phyloP scores from a whole-genome alignment of 352 stramenopile species.

The Phytophthora sp. region DNA sequence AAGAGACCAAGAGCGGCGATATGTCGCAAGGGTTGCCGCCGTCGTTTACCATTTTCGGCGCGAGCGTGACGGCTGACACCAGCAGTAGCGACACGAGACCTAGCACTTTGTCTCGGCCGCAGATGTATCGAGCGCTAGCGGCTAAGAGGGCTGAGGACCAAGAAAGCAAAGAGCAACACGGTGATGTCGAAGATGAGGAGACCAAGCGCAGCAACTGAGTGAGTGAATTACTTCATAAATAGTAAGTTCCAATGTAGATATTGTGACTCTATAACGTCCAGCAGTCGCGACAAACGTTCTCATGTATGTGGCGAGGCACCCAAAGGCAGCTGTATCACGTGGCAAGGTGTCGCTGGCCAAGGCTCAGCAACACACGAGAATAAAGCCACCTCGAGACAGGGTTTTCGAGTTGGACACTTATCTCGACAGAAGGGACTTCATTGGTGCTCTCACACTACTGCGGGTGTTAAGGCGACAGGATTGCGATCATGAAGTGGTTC shows the following conservation, averaged over 20 bases:
- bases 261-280: constrained; percentile 2
- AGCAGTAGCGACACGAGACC: constrained; percentile 1
- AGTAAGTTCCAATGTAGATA: constrained; percentile 31
- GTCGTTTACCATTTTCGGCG: constrained; percentile 29
- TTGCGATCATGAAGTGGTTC: constrained; percentile 25
- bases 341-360: not conserved
- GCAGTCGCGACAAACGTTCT: not conserved
- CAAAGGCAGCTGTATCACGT: constrained; percentile 1
- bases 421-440: constrained; percentile 52
- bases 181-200: constrained; percentile 26
- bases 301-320: constrained; percentile 32
- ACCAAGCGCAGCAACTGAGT: constrained; percentile 27
- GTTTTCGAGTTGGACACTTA: constrained; percentile 53
- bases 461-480: constrained; percentile 27
- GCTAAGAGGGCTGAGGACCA: not conserved
- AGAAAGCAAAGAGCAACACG: constrained; percentile 14
- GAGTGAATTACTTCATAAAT: not conserved
- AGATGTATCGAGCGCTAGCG: not conserved
- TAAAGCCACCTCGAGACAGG: constrained; percentile 2
- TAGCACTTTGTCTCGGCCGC: constrained; percentile 13
- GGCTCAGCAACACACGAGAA: constrained; percentile 4
- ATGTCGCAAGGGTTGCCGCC: constrained; percentile 11
- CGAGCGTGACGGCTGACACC: not conserved
- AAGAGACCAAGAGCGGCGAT: constrained; percentile 30
- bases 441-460: constrained; percentile 52